These are phyloP conservation scores for Colletotrichum costaricense DNA, from an alignment of 2,329 filamentous ascomycete species.

Conservation along the genomic window DNA sequence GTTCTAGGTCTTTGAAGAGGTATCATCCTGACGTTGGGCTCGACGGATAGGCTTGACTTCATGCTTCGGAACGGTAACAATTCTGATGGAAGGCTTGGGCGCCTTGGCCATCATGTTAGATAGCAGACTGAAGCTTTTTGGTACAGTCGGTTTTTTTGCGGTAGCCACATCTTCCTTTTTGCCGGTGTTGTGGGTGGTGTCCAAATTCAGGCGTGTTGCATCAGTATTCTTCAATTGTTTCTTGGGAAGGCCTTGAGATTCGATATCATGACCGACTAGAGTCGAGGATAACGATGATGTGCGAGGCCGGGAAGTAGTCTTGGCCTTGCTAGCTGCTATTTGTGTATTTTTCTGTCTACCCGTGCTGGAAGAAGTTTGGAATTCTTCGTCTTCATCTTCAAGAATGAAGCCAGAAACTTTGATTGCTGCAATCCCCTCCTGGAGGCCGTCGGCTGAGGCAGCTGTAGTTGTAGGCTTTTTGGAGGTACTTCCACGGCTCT, in stretches of 20 bases:
- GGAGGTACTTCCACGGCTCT: not conserved
- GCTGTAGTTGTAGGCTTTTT: not conserved
- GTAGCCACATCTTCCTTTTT: not conserved
- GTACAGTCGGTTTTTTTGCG: not conserved
- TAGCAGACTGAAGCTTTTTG: not conserved
- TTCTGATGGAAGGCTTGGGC: slow-evolving; percentile 3
- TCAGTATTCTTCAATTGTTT: not conserved
- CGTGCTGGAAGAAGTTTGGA: no score
- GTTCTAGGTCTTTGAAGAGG: slow-evolving; percentile 18
- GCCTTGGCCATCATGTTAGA: slow-evolving; percentile 15
- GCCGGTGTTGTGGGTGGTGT: not conserved
- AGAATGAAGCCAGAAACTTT: slow-evolving; percentile 11
- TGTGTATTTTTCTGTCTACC: not conserved
- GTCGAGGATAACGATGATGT: not conserved
- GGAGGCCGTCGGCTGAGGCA: no score
- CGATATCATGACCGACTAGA: not conserved
- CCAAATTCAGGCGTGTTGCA: not conserved
- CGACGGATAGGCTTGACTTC: not conserved
- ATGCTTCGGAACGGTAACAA: not conserved
- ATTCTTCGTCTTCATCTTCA: slow-evolving; percentile 6
- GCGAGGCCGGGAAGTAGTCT: not conserved
- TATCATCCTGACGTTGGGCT: slow-evolving; percentile 4
- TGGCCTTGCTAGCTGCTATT: not conserved
- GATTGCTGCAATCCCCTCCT: not conserved
- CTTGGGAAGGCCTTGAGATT: not conserved